Conservation (phyloP, 2,329 filamentous ascomycete species). For the Paraphaeosphaeria minitans region DNA sequence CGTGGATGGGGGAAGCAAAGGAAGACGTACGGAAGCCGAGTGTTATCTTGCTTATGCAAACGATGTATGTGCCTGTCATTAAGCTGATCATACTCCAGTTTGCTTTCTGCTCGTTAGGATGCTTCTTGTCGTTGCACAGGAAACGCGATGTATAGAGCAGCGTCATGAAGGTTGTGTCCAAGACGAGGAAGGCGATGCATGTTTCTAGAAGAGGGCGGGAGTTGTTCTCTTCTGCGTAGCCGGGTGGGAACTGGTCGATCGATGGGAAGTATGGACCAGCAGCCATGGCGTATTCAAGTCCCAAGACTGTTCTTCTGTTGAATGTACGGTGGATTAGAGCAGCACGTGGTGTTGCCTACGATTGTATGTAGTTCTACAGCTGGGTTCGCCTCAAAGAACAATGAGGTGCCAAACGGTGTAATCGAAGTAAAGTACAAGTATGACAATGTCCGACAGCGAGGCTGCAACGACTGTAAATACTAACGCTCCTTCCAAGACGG, state of each 20-base stretch:
- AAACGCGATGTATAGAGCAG: slow-evolving; percentile 24
- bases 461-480: not conserved
- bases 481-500: not conserved
- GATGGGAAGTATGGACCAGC: not conserved
- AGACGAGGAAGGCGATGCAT: slow-evolving; percentile 22
- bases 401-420: not conserved
- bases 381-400: not conserved
- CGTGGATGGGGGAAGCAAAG: not conserved
- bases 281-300: not conserved
- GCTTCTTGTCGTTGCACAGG: slow-evolving; percentile 8
- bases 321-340: not conserved
- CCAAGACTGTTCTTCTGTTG: not conserved
- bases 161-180: slow-evolving; percentile 25
- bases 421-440: too few species aligned
- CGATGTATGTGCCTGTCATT: slow-evolving; percentile 26
- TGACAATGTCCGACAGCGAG: not conserved
- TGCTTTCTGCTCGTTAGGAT: slow-evolving; percentile 14
- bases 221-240: slow-evolving; percentile 22
- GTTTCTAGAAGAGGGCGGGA: slow-evolving; percentile 16
- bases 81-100: slow-evolving; percentile 23
- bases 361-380: not conserved
- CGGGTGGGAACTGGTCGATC: slow-evolving; percentile 6
- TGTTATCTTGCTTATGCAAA: slow-evolving; percentile 22
- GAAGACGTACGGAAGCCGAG: slow-evolving; percentile 22
- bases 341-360: not conserved